Evolutionary conservation across 176 grass and related monocot genomes (phyloP), one percentile per base, ranked within the genome.

Genomic region (Zizania latifolia): DNA sequence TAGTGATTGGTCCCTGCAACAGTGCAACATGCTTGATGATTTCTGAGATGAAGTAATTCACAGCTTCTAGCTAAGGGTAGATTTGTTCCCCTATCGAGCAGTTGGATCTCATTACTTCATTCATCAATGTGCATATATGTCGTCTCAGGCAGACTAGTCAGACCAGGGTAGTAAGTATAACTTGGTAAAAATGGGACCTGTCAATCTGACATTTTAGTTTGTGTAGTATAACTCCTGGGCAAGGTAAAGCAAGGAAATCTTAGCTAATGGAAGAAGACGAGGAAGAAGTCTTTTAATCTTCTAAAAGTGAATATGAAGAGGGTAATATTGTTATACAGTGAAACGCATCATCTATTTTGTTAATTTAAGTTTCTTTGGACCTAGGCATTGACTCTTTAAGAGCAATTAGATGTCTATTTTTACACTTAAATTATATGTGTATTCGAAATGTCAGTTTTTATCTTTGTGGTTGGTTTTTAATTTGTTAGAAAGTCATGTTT

Each of bases 1-100:
- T 23, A 50, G 67, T 67, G 85, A 82, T 72, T 88, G 80, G 61
- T n/a, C 15, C 58, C 85, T 71, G 78, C 78, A 76, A 26, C 73
- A 68, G n/a, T n/a, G n/a, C n/a, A 76, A 26, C 73, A 68, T 33
- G 64, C 46, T 88, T 74, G 75, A 79, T 88, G 60, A 60, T 55
- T 71, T 71, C 85, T 66, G 67, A 73, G 71, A 37, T 6, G 64
- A 77, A 83, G 76, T 43, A 24, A 61, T 73, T 83, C 79, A 73
- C 67, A 67, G 68, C 39, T 72, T 53, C 51, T 64, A 41, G 74
- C 66, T 27, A 30, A 53, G 72, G 65, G 22, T 79, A 74, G 62
- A 83, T 88, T 79, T 83, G 80, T 74, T 79, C 69, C 80, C 66
- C 75, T 32, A 27, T 24, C 5, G 51, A 69, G 80, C 69, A 21